Base-by-base conservation (phyloP, 2,329 filamentous ascomycete species). In the Orbilia oligospora region DNA sequence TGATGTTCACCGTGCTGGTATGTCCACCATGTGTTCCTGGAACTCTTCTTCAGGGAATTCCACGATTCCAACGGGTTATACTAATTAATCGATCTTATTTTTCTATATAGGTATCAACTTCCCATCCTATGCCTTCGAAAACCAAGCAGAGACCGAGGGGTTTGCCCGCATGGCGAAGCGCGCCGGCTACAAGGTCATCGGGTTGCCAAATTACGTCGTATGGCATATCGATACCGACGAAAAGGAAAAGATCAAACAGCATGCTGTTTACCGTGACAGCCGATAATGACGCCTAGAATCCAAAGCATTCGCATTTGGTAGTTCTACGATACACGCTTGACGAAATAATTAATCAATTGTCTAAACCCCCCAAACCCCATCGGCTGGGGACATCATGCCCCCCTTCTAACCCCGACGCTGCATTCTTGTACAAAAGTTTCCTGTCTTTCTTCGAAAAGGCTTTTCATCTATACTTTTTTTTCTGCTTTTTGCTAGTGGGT, bases 101-200 rank as follows among this genome's bases (percentile, higher is more conserved):
- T 30, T 30, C 38, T 66, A 68, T 36, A 56, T 81, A 95, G 94
- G 95, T 80, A 96, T 99, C 87, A 99, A 99, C 85, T 99, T 99
- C 85, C 96, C 96, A 8, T 91, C 90, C 84, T 99, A 99, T 83
- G 89, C 96, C 2, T 99, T 99, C 84, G 96, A 99, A 84, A 98
- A 99, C 85, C 96, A 99, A 86, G 96, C 96, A 80, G 96, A 99
- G 86, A 99, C 96, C 3, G 96, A 99, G 86, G 96, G 96, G 5
- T 99, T 99, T 83, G 96, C 96, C 44, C 97, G 97, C 85, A 99
- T 99, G 96, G 96, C 96, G 76, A 97, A 97, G 87, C 89, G 94
- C 80, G 96, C 96, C 18, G 96, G 96, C 53, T 98, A 97, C 84
- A 89, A 93, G 83, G 96, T 99, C 27, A 89, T 93, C 81, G 96